A percentile compares a stretch with the other conserved stretches of the same genome.
These are phyloP conservation scores for Scutellaria minor DNA, from an alignment of 257 asterid genomes.

Conservation along the genomic window DNA sequence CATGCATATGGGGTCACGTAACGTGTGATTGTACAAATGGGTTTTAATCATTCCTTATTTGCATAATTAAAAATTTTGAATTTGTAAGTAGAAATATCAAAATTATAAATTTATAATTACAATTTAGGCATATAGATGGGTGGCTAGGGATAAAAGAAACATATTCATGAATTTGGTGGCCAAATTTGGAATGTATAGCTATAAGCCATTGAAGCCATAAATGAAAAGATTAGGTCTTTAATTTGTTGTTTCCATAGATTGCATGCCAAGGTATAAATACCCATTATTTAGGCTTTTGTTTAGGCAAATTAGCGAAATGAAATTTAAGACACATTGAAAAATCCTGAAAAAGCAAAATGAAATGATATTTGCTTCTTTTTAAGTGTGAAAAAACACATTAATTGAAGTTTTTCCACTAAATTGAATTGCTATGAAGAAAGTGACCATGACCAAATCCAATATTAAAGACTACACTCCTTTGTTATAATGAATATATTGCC, in stretches of 20 bases:
- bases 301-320: conserved; percentile 8
- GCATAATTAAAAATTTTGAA: too few species aligned
- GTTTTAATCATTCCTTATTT: too few species aligned
- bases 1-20: too few species aligned
- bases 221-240: conserved; percentile 4
- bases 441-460: conserved; percentile 3
- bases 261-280: conserved; percentile 32
- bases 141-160: conserved; percentile 19
- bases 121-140: conserved; percentile 17
- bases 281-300: conserved; percentile 30
- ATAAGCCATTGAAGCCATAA: neutral
- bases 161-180: conserved; percentile 6
- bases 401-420: conserved; percentile 11
- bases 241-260: conserved; percentile 28
- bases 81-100: too few species aligned
- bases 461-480: neutral
- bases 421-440: conserved; percentile 10
- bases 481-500: conserved; percentile 12
- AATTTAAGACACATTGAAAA: neutral
- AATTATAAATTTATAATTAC: neutral
- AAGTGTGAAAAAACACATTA: conserved; percentile 7
- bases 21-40: too few species aligned
- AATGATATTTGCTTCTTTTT: conserved; percentile 24
- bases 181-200: conserved; percentile 22
- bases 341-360: neutral